phyloP scores from a whole-genome alignment of 2,329 filamentous ascomycete genomes.

The Pyricularia sp. region DNA sequence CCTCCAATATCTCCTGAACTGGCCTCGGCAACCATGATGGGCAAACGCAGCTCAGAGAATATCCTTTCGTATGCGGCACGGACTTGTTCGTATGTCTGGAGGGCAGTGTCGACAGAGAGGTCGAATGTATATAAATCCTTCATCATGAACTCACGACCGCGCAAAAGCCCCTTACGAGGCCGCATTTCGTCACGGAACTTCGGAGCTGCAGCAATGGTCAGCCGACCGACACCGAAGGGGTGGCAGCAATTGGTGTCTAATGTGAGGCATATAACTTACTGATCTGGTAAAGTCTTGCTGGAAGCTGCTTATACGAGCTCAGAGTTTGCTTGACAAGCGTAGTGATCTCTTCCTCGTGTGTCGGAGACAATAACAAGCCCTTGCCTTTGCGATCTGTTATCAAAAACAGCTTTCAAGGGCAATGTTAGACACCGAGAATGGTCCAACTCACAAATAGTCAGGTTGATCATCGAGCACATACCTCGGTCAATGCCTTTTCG shows the following conservation, averaged over 20 bases:
- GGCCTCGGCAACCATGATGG: conserved; percentile 76
- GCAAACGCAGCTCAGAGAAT: conserved; percentile 75
- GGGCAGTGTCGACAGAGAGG: conserved; percentile 51
- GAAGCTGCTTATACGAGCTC: conserved; percentile 78
- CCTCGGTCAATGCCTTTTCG: conserved; percentile 63
- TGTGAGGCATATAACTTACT: conserved; percentile 37
- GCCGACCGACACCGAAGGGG: not conserved
- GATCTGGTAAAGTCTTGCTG: conserved; percentile 83
- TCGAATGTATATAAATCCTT: conserved; percentile 99
- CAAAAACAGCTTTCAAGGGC: conserved; percentile 57
- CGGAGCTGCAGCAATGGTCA: conserved; percentile 42
- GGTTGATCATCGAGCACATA: conserved; percentile 22
- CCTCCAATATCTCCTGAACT: conserved; percentile 97
- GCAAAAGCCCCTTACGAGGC: conserved; percentile 77
- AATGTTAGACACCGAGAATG: not conserved
- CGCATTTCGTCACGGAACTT: conserved; percentile 93
- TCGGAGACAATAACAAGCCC: conserved; percentile 74
- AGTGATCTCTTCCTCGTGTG: conserved; percentile 96
- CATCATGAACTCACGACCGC: conserved; percentile 91
- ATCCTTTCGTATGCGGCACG: conserved; percentile 64
- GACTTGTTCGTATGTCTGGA: conserved; percentile 72
- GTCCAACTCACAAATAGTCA: not conserved
- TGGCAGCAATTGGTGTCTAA: too few relatives aligned
- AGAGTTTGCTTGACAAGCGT: conserved; percentile 62
- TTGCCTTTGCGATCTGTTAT: conserved; percentile 70